These are phyloP conservation scores for Epicoccum nigrum DNA, from an alignment of 2,329 filamentous ascomycete species.

Conservation along the genomic window DNA sequence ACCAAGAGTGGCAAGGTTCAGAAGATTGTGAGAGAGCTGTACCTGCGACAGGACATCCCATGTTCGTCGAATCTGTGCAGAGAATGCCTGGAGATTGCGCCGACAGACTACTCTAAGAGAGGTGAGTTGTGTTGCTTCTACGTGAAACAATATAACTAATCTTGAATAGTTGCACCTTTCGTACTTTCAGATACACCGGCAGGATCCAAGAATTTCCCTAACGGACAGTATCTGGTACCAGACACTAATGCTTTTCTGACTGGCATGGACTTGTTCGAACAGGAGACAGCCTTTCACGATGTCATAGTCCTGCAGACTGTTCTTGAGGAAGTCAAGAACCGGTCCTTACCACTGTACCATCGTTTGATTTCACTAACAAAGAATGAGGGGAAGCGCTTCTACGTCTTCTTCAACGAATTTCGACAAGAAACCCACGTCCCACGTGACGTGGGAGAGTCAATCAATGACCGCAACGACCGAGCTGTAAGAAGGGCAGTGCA, in stretches of 20 bases:
- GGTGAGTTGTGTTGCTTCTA: conserved; percentile 54
- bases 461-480: conserved; percentile 96
- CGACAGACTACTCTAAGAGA: conserved; percentile 77
- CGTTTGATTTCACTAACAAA: conserved; percentile 88
- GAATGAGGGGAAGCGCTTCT: conserved; percentile 96
- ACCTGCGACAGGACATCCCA: conserved; percentile 93
- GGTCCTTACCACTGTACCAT: conserved; percentile 93
- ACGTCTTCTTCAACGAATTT: conserved; percentile 99
- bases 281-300: conserved; percentile 89
- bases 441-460: conserved; percentile 77
- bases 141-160: conserved; percentile 27
- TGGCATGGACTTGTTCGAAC: conserved; percentile 96
- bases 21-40: conserved; percentile 97
- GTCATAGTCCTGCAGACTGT: conserved; percentile 97
- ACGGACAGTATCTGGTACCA: conserved; percentile 91
- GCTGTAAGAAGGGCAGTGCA: conserved; percentile 83
- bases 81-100: conserved; percentile 74
- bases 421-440: conserved; percentile 86
- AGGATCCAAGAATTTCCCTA: conserved; percentile 79
- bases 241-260: conserved; percentile 96
- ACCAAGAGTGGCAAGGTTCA: conserved; percentile 97
- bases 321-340: conserved; percentile 91
- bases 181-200: conserved; percentile 88
- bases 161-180: conserved; percentile 71
- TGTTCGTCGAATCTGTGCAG: conserved; percentile 92